phyloP scores from a whole-genome alignment of 129 eudicot species.

The Saussurea involucrata region DNA sequence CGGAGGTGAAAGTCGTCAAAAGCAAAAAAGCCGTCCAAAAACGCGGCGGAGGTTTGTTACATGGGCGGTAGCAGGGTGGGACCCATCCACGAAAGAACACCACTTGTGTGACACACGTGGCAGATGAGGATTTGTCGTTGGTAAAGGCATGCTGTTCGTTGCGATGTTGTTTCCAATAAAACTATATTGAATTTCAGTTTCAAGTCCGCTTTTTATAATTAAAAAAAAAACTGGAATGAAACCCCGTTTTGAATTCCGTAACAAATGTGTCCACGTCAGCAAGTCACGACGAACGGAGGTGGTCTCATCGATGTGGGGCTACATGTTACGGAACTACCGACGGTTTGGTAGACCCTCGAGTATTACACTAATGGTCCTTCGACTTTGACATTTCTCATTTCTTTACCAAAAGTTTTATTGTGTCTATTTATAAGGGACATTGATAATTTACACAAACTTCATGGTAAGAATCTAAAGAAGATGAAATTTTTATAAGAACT shows the following conservation, averaged over 20 bases:
- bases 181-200: slow-evolving; percentile 3
- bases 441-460: no score
- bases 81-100: background rate
- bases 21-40: slow-evolving; percentile 3
- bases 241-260: slow-evolving; percentile 20
- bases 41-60: slow-evolving; percentile 3
- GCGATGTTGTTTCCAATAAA: slow-evolving; percentile 7
- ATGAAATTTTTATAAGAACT: no score
- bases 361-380: slow-evolving; percentile 7
- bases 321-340: slow-evolving; percentile 17
- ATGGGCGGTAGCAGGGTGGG: slow-evolving; percentile 6
- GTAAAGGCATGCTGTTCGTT: background rate
- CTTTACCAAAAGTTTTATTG: background rate
- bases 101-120: slow-evolving; percentile 9
- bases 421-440: background rate
- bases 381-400: background rate
- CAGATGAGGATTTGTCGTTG: background rate
- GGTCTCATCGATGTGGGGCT: slow-evolving; percentile 19
- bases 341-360: background rate
- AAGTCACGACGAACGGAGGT: background rate
- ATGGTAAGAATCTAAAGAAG: no score
- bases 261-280: background rate
- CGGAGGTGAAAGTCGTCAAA: background rate
- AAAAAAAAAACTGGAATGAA: background rate
- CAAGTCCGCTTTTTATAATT: slow-evolving; percentile 4